Conservation (phyloP, 352 stramenopile genomes). For the Phytopythium delawarense region DNA sequence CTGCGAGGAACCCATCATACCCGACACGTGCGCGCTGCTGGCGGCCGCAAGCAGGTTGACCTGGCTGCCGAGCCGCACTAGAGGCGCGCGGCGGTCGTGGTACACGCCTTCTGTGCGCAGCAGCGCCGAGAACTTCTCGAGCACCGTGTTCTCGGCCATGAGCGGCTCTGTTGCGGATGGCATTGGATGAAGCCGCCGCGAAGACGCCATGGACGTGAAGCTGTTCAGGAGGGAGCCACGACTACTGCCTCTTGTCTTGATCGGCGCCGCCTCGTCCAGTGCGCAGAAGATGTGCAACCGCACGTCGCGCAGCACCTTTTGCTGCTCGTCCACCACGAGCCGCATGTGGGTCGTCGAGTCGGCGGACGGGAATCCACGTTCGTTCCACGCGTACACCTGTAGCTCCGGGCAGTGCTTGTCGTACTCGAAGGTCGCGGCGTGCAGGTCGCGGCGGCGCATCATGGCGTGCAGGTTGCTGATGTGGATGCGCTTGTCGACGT, state of each 20-base stretch:
- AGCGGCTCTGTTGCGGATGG: constrained; percentile 25
- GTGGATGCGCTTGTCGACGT: constrained; percentile 62
- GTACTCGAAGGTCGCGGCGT: constrained; percentile 34
- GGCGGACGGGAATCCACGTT: constrained; percentile 86
- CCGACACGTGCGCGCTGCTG: constrained; percentile 10
- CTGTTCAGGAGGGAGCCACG: constrained; percentile 14
- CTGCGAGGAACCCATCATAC: constrained; percentile 11
- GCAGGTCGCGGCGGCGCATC: constrained; percentile 36
- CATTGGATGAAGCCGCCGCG: constrained; percentile 37
- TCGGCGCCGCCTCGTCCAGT: constrained; percentile 45
- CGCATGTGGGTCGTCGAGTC: constrained; percentile 80
- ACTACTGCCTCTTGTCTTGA: constrained; percentile 15
- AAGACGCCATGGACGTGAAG: constrained; percentile 22
- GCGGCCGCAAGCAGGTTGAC: constrained; percentile 42
- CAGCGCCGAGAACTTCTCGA: constrained; percentile 59
- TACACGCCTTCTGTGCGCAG: constrained; percentile 60
- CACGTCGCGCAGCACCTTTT: constrained; percentile 56
- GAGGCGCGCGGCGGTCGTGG: constrained; percentile 39
- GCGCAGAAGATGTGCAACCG: constrained; percentile 59
- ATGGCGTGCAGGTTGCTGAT: constrained; percentile 33
- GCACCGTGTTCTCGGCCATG: constrained; percentile 52
- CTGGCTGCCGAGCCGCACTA: constrained; percentile 51
- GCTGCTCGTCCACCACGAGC: constrained; percentile 58
- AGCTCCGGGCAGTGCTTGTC: constrained; percentile 37
- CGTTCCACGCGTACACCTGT: constrained; percentile 77